Evolutionary conservation across 192 early-diverging fungal species (phyloP), one percentile per base, ranked within the genome.

Genomic region (Backusella parvicylindrica): DNA sequence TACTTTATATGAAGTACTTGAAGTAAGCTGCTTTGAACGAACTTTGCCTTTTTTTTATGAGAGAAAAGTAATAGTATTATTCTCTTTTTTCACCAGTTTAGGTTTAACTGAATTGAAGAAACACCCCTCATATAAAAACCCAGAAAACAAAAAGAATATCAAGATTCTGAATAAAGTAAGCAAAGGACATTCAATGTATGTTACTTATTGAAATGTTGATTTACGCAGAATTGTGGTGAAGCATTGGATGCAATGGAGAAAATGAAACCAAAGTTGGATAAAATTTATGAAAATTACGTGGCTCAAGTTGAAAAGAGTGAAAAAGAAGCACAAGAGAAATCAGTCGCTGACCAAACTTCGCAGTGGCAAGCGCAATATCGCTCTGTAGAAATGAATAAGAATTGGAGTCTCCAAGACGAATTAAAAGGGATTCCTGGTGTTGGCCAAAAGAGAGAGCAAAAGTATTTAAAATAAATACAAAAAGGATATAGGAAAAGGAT

Each of bases 1-100:
- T 91, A n/a, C 80, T 88, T 36, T 92, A 91, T 72, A 81, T 94
- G 84, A 85, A 87, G 5, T 92, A 88, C 75, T 84, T 84, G 65
- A 88, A 79, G 86, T 89, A 80, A 41, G 86, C 53, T 6, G 3
- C n/a, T 38, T 21, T 28, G 4, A 23, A 60, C 9, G 21, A n/a
- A 43, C 28, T 40, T 26, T 38, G 0, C 60, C 28, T 49, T 28
- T 38, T 16, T 56, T 16, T 6, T 37, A 26, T 1, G 4, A 72
- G 40, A 30, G 41, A 40, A 15, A 33, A 68, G 16, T 69, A 40
- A 69, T 11, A 30, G 5, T 38, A 13, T 40, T 31, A 70, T 6
- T 47, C 5, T 26, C 43, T 63, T 15, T 35, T 76, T 3, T 40
- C 63, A 21, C 16, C 66, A 94, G 87, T 12, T 77, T 92, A 35